Conservation (phyloP, 352 stramenopile species). For the Bremia lactucae region DNA sequence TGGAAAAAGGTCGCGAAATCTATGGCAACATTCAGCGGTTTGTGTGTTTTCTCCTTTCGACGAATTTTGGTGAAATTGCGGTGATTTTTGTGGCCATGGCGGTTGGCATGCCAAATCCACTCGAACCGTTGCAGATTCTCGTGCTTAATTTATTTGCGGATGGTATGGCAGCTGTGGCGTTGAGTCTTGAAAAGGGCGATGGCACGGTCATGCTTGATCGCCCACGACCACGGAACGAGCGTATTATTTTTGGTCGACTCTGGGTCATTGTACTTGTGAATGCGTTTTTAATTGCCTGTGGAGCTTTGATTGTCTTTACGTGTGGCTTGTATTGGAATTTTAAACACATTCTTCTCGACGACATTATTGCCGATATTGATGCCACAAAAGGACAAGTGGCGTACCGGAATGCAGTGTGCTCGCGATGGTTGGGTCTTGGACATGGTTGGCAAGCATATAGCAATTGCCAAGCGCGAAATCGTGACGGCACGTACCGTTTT, state of each 20-base stretch:
- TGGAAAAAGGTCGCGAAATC: slow-evolving; percentile 94
- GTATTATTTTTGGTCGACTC: slow-evolving; percentile 55
- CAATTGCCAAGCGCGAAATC: slow-evolving; percentile 30
- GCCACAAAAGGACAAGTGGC: slow-evolving; percentile 19
- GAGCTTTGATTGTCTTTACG: slow-evolving; percentile 50
- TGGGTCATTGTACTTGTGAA: slow-evolving; percentile 63
- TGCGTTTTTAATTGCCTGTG: slow-evolving; percentile 41
- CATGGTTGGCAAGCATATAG: slow-evolving; percentile 34
- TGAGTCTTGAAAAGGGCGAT: slow-evolving; percentile 68
- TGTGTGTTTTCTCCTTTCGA: slow-evolving; percentile 94
- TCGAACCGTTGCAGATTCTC: slow-evolving; percentile 94
- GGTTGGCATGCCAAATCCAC: slow-evolving; percentile 63
- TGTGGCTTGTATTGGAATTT: slow-evolving; percentile 68
- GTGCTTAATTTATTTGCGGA: slow-evolving; percentile 98
- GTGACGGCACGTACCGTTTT: slow-evolving; percentile 32
- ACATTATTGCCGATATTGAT: slow-evolving; percentile 41
- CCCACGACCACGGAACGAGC: slow-evolving; percentile 42
- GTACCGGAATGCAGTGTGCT: slow-evolving; percentile 40
- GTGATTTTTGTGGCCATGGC: slow-evolving; percentile 69
- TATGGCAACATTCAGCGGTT: slow-evolving; percentile 97
- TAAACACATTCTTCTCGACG: slow-evolving; percentile 35
- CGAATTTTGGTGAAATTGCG: slow-evolving; percentile 92
- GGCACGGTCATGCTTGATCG: slow-evolving; percentile 50
- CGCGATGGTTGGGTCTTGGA: slow-evolving; percentile 40
- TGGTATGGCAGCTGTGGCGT: slow-evolving; percentile 55